A percentile compares a stretch with the other conserved stretches of the same genome.
Evolutionary conservation across 495 filamentous ascomycete species (phyloP).

Genomic region (Cenococcum geophilum): DNA sequence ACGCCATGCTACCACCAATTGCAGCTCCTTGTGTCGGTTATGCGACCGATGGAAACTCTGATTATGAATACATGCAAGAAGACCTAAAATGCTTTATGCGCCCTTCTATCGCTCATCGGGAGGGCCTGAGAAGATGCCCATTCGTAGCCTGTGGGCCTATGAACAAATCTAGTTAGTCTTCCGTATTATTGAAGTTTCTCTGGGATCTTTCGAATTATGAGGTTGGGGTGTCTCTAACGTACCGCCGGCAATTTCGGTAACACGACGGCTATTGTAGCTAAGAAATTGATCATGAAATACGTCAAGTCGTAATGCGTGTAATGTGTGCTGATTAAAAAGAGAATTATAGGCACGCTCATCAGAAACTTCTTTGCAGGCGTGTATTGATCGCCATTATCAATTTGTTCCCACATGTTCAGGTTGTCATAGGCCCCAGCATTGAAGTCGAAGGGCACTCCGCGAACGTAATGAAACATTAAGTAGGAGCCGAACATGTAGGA

Average conservation of each 20-base stretch:
- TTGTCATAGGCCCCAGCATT: conserved; percentile 99
- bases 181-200: background rate
- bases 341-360: conserved; percentile 82
- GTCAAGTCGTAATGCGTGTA: conserved; percentile 96
- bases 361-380: conserved; percentile 98
- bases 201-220: no score
- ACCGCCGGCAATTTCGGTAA: conserved; percentile 94
- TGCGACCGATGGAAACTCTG: no score
- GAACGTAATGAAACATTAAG: conserved; percentile 98
- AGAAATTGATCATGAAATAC: conserved; percentile 94
- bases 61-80: conserved; percentile 3
- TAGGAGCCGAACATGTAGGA: conserved; percentile 98
- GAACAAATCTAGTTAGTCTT: background rate
- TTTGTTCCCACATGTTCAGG: conserved; percentile 99
- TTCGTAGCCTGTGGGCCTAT: conserved; percentile 29
- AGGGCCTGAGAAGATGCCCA: conserved; percentile 24
- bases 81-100: background rate
- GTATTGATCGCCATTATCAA: conserved; percentile 98
- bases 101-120: conserved; percentile 21
- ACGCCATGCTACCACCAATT: no score
- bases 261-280: conserved; percentile 84
- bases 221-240: conserved; percentile 39
- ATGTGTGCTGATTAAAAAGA: conserved; percentile 95
- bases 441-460: conserved; percentile 97
- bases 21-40: no score